A percentile compares a stretch with the other conserved stretches of the same genome.
Evolutionary conservation across 306 rosid species (phyloP).

Genomic region (Cucumis sativus): DNA sequence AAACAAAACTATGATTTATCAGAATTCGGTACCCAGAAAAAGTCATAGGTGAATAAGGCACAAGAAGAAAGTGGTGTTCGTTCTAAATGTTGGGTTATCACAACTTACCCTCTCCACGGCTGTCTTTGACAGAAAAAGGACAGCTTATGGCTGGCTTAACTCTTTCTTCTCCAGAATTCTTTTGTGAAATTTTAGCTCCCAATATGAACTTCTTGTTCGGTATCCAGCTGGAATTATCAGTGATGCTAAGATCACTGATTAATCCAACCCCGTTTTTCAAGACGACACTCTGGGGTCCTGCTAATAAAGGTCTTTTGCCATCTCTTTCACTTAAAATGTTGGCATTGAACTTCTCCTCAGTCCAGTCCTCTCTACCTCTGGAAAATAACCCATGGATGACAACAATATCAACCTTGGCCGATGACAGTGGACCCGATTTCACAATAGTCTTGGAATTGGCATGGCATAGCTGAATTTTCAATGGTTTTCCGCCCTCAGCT

Average conservation of each 20-base stretch:
- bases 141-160: conserved; percentile 7
- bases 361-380: conserved; percentile 6
- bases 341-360: conserved; percentile 5
- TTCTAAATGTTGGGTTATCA: not conserved
- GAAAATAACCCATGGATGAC: conserved; percentile 7
- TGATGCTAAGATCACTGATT: conserved; percentile 1
- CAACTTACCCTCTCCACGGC: conserved; percentile 14
- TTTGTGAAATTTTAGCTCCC: conserved; percentile 7
- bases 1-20: not conserved
- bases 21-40: not conserved
- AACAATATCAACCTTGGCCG: conserved; percentile 3
- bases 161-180: not conserved
- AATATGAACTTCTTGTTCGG: conserved; percentile 1
- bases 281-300: conserved; percentile 2
- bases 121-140: conserved; percentile 11
- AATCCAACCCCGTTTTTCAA: not conserved
- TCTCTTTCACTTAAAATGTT: conserved; percentile 8
- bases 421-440: conserved; percentile 4
- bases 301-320: conserved; percentile 7
- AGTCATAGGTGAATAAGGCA: not conserved
- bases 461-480: not conserved
- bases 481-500: not conserved
- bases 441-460: conserved; percentile 7
- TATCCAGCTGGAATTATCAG: conserved; percentile 17
- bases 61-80: not conserved